Evolutionary conservation across 257 asterid genomes (phyloP), one percentile per base, ranked within the genome.

Genomic region (Ballota nigra): DNA sequence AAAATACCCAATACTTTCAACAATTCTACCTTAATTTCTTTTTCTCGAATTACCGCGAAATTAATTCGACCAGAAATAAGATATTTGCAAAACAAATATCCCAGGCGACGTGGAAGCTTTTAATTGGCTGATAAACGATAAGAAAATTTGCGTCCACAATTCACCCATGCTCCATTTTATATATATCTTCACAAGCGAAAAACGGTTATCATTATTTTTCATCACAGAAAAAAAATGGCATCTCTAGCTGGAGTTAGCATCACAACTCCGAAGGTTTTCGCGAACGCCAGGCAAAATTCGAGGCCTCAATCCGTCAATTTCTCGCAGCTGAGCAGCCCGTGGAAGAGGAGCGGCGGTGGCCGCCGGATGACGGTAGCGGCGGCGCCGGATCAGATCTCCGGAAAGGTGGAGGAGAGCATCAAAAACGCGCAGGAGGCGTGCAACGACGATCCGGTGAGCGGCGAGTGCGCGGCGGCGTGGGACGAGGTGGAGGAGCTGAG

Each of bases 401-500:
- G 73, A 0, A 87, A 89, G 86, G 96, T 94, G 77, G 97, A 85
- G 70, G 92, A 91, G 80, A 91, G 99, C 87, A 83, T 94, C 53
- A 89, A 94, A 79, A 70, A 63, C 2, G 97, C 99, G 4, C 79
- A 88, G 84, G 96, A 89, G 66, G 63, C 95, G 0, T 91, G 97
- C 81, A 40, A 81, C 40, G 92, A 71, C 0, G 82, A 91, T 61
- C 91, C 97, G 0, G 83, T 52, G 1, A 82, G 89, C 81, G 97
- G 96, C 13, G 97, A 94, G 88, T 94, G 99, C 81, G 97, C 84
- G 43, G 99, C 99, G 22, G 95, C 97, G 13, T 94, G 99, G 99
- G 98, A 94, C 70, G 98, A 84, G 82, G 99, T 94, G 85, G 99
- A 94, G 95, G 99, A 94, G 89, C 93, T 92, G 82, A 91, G 98